Conservation (phyloP, 2,329 filamentous ascomycete species). For the Orbilia javanica region DNA sequence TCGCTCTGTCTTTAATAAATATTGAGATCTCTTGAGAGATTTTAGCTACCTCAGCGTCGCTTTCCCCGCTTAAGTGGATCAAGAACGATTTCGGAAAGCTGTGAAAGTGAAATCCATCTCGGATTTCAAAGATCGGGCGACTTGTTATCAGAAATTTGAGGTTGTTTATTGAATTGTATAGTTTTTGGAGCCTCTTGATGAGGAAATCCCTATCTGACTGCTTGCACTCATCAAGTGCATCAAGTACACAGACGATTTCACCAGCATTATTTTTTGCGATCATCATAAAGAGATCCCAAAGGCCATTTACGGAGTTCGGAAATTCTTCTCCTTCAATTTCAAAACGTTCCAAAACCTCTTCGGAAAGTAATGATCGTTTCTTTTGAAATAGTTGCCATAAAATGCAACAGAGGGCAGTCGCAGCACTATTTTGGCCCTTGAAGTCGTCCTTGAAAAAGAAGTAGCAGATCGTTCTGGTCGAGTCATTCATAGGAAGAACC, state of each 20-base stretch:
- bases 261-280: constrained; percentile 56
- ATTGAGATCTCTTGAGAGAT: constrained; percentile 64
- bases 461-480: constrained; percentile 63
- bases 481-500: constrained; percentile 55
- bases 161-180: background rate
- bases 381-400: background rate
- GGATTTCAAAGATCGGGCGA: constrained; percentile 64
- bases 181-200: background rate
- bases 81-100: background rate
- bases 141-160: constrained; percentile 65
- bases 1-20: constrained; percentile 63
- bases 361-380: constrained; percentile 63
- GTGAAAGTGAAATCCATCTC: constrained; percentile 61
- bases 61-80: constrained; percentile 63
- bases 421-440: background rate
- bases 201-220: background rate
- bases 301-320: constrained; percentile 55
- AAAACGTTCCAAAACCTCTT: constrained; percentile 63
- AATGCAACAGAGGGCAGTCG: background rate
- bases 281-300: constrained; percentile 64
- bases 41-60: constrained; percentile 56
- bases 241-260: constrained; percentile 64
- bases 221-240: constrained; percentile 66
- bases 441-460: constrained; percentile 67
- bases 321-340: constrained; percentile 63